Evolutionary conservation across 2,329 filamentous ascomycete species (phyloP).

Genomic region (Dothistroma septosporum): DNA sequence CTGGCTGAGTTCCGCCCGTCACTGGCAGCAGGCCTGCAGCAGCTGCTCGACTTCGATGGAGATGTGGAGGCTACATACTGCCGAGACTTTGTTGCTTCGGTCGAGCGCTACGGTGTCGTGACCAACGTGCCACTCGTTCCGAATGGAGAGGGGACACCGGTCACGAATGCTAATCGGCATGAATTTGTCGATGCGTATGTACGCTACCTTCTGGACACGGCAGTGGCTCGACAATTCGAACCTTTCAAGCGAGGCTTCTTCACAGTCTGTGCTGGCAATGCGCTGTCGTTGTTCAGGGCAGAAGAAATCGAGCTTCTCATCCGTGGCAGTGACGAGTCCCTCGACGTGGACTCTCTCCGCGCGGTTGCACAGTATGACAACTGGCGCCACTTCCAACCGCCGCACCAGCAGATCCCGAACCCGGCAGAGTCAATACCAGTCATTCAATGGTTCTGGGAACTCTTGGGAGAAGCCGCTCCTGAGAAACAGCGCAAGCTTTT

Average conservation of each 20-base stretch:
- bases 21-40: conserved; percentile 69
- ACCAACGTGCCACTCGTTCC: conserved; percentile 66
- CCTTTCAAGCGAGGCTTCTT: conserved; percentile 94
- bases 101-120: conserved; percentile 70
- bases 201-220: conserved; percentile 70
- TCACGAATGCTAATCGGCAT: conserved; percentile 77
- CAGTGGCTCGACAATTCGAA: conserved; percentile 78
- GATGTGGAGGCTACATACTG: conserved; percentile 77
- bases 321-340: conserved; percentile 74
- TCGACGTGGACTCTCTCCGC: conserved; percentile 71
- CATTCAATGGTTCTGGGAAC: conserved; percentile 83
- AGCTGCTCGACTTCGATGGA: conserved; percentile 77
- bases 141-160: conserved; percentile 67
- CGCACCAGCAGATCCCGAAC: conserved; percentile 25
- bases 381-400: conserved; percentile 54
- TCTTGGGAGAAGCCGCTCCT: conserved; percentile 63
- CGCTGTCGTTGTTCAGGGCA: conserved; percentile 77
- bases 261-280: conserved; percentile 84
- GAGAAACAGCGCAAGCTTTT: conserved; percentile 72
- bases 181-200: conserved; percentile 88
- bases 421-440: conserved; percentile 61
- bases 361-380: conserved; percentile 79
- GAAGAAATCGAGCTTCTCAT: conserved; percentile 90
- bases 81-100: conserved; percentile 73
- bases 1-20: conserved; percentile 75